A percentile compares a stretch with the other conserved stretches of the same genome.
These are phyloP conservation scores for Fusarium goolgardi DNA, from an alignment of 2,329 filamentous ascomycete genomes.

Conservation along the genomic window DNA sequence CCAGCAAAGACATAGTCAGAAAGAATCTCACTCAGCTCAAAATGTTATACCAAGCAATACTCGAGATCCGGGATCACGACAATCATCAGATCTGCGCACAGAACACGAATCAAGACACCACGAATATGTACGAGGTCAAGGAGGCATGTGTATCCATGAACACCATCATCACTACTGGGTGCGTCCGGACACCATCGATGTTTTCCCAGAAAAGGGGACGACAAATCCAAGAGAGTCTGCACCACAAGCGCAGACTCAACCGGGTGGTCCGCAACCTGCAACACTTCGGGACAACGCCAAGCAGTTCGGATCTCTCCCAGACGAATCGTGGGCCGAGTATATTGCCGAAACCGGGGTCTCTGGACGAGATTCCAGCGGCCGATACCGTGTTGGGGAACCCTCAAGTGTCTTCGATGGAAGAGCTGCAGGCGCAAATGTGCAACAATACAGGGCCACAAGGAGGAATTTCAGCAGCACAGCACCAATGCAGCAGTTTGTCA, in stretches of 20 bases:
- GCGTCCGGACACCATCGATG: conserved; percentile 48
- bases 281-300: conserved; percentile 28
- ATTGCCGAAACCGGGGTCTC: conserved; percentile 42
- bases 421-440: conserved; percentile 17
- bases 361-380: conserved; percentile 40
- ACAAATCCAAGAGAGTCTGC: neutral
- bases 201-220: conserved; percentile 21
- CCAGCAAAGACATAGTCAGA: conserved; percentile 25
- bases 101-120: conserved; percentile 39
- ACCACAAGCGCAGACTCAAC: conserved; percentile 25
- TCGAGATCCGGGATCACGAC: conserved; percentile 13
- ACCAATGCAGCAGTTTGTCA: conserved; percentile 43
- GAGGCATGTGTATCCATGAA: conserved; percentile 63
- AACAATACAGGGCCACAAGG: conserved; percentile 5
- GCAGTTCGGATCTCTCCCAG: conserved; percentile 35
- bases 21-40: conserved; percentile 17
- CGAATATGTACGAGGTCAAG: conserved; percentile 39
- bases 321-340: conserved; percentile 42
- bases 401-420: conserved; percentile 28
- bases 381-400: conserved; percentile 48
- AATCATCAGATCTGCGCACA: conserved; percentile 39
- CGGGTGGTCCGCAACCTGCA: conserved; percentile 42
- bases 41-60: conserved; percentile 17
- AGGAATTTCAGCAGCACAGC: conserved; percentile 3
- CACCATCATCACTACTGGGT: conserved; percentile 73